Percentiles rank a stretch among this genome's conserved stretches.
Conservation (phyloP, 2,329 filamentous ascomycete species). For the Thermothelomyces thermophilus region DNA sequence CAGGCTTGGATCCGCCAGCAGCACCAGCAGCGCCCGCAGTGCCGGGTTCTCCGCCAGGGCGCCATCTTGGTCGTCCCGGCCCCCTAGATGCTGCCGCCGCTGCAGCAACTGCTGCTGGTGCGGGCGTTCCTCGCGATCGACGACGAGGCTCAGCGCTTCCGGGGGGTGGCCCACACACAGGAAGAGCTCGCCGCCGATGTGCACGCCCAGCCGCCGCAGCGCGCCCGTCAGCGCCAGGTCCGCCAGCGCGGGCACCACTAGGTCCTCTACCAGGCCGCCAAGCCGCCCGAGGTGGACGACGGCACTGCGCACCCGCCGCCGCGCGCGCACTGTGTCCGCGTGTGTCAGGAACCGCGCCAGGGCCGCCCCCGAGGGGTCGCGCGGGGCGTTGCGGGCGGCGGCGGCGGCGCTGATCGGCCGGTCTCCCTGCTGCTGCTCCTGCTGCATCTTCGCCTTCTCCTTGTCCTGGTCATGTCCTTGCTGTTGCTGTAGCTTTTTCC, state of each 20-base stretch:
- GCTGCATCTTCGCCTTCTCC: not conserved
- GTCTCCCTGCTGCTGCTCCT: too few species aligned
- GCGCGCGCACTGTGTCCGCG: not conserved
- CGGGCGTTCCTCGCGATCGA: too few species aligned
- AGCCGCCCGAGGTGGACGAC: conserved; percentile 4
- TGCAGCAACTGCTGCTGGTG: not conserved
- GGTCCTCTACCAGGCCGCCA: conserved; percentile 1
- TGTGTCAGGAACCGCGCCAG: conserved; percentile 2
- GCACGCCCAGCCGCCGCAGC: conserved; percentile 23
- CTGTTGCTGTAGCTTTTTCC: not conserved
- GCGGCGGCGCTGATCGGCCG: too few species aligned
- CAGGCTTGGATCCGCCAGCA: conserved; percentile 42
- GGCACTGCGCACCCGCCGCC: conserved; percentile 5
- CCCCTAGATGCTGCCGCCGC: not conserved
- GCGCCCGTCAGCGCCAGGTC: conserved; percentile 26
- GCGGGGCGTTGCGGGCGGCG: too few species aligned
- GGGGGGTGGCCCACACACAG: too few species aligned
- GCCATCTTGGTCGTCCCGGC: not conserved
- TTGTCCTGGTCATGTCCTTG: not conserved
- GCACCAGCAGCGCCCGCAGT: conserved; percentile 32
- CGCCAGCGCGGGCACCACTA: conserved; percentile 21
- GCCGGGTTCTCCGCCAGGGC: conserved; percentile 1
- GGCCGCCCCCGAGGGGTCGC: not conserved
- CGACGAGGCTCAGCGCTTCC: too few species aligned
- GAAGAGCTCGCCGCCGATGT: conserved; percentile 4